phyloP scores from a whole-genome alignment of 202 grass and related monocot species.

The Schoenoplectus tabernaemontani region DNA sequence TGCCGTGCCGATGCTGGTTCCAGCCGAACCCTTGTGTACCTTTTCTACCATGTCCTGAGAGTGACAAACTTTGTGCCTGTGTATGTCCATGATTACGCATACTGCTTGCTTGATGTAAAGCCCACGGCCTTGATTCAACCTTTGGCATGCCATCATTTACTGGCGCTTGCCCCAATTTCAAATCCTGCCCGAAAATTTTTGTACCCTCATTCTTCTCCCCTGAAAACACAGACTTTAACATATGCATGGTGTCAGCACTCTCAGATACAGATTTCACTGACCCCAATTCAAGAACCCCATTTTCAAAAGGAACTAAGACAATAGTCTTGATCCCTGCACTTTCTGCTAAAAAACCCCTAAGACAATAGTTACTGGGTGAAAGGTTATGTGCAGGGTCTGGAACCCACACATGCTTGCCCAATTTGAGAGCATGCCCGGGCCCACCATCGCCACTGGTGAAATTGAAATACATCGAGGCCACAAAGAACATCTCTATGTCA shows the following conservation, averaged over 20 bases:
- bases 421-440: constrained; percentile 62
- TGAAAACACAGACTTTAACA: constrained; percentile 61
- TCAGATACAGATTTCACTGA: constrained; percentile 60
- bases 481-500: constrained; percentile 88
- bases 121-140: constrained; percentile 56
- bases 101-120: constrained; percentile 33
- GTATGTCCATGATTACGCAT: not conserved
- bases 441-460: constrained; percentile 62
- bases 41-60: constrained; percentile 53
- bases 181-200: constrained; percentile 94
- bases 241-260: constrained; percentile 50
- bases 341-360: constrained; percentile 64
- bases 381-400: constrained; percentile 36
- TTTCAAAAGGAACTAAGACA: constrained; percentile 74
- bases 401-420: constrained; percentile 68
- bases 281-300: constrained; percentile 85
- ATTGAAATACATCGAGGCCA: constrained; percentile 93
- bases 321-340: constrained; percentile 76
- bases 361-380: constrained; percentile 67
- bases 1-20: constrained; percentile 71
- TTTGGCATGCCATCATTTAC: constrained; percentile 33
- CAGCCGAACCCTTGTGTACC: constrained; percentile 60
- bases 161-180: constrained; percentile 56
- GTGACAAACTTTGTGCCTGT: constrained; percentile 31
- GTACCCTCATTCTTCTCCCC: constrained; percentile 52